Percentiles rank a stretch among this genome's conserved stretches.
phyloP scores from a whole-genome alignment of 2,329 filamentous ascomycete genomes.

The Salinomyces thailandicus region DNA sequence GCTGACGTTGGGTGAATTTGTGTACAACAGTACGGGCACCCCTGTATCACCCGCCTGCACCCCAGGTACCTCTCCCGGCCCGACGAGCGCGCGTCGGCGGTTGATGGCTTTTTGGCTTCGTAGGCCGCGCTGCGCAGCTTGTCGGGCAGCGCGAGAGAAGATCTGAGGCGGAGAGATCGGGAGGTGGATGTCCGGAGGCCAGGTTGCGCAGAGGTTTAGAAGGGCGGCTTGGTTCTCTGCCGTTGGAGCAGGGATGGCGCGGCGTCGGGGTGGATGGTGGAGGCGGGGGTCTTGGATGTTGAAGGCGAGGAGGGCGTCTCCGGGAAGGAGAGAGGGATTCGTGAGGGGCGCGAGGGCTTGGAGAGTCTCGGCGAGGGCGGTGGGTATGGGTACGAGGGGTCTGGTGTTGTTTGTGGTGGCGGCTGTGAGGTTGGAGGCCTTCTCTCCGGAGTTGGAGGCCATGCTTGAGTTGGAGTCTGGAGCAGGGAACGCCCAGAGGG shows the following conservation, averaged over 20 bases:
- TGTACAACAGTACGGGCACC: slow-evolving; percentile 65
- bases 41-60: slow-evolving; percentile 53
- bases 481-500: slow-evolving; percentile 48
- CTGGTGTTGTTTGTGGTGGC: neutral
- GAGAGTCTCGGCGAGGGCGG: slow-evolving; percentile 32
- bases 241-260: slow-evolving; percentile 22
- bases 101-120: slow-evolving; percentile 72
- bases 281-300: slow-evolving; percentile 69
- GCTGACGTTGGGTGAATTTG: no score
- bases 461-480: neutral
- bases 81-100: slow-evolving; percentile 54
- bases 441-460: neutral
- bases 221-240: slow-evolving; percentile 32
- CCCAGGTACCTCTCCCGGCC: slow-evolving; percentile 53
- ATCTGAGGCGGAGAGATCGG: slow-evolving; percentile 35
- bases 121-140: slow-evolving; percentile 54
- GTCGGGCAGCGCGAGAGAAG: slow-evolving; percentile 58
- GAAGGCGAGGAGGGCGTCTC: slow-evolving; percentile 61
- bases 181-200: slow-evolving; percentile 52
- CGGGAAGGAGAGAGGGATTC: slow-evolving; percentile 59
- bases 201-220: slow-evolving; percentile 52
- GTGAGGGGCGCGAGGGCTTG: slow-evolving; percentile 47
- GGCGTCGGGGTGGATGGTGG: slow-evolving; percentile 57
- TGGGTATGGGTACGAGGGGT: neutral
- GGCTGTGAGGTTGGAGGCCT: neutral